Base-by-base conservation (phyloP, 345 rosid species). In the Lumnitzera racemosa region DNA sequence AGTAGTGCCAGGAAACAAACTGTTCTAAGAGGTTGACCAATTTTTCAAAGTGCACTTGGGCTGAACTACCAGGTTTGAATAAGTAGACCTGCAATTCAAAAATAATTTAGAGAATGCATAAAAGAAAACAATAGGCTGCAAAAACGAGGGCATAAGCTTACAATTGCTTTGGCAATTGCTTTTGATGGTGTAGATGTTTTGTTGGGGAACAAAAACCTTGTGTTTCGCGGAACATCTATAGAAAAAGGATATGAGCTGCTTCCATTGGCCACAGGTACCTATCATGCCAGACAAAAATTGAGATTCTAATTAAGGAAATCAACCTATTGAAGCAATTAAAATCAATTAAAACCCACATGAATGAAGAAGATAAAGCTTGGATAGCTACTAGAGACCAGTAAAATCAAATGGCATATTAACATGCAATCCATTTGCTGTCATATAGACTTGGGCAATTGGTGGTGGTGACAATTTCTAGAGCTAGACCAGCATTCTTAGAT, bases 261-360 rank as follows among this genome's bases (percentile, higher is more conserved):
- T 76, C 96, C 96, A 80, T 86, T 94, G 67, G 99, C 97, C 74
- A 94, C 91, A 72, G 99, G 99, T 64, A 94, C 99, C 99, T 94
- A 75, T 24, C 58, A 71, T 67, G 58, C 27, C 59, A 53, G 72
- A 43, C 49, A 15, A 46, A 50, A 62, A 24, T 55, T 46, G 63
- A 62, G 54, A 8, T 12, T 17, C 6, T 14, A 15, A 52, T 29
- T 11, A 16, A 24, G 52, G 56, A 49, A 49, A 49, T 56, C 46
- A 49, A 11, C 51, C 13, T 31, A 13, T 25, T 29, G 49, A 46
- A 57, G 2, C 47, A 15, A 5, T 7, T 15, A 31, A 57, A 57
- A 27, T 46, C 60, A 56, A 57, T 14, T 1, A 20, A 23, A 16
- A 52, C 23, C 3, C 55, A 13, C 13, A 29, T 6, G 7, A 6